A percentile compares a stretch with the other conserved stretches of the same genome.
Evolutionary conservation across 2,329 filamentous ascomycete species (phyloP).

Genomic region (Helotiales sp.): DNA sequence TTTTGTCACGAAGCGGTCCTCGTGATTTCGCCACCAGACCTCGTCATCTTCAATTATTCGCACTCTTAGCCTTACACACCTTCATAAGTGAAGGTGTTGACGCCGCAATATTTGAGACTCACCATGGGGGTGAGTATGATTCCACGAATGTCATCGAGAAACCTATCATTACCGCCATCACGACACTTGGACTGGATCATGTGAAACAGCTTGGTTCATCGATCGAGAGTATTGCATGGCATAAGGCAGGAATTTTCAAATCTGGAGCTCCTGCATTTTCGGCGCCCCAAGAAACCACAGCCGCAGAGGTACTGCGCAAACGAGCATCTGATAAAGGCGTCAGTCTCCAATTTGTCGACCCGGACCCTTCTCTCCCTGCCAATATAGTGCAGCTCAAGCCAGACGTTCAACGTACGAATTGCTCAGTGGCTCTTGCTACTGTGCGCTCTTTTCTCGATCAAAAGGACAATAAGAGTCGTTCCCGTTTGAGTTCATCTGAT

Average conservation of each 20-base stretch:
- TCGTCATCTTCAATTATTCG: conserved; percentile 63
- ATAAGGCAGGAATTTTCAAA: conserved; percentile 75
- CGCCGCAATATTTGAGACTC: conserved; percentile 66
- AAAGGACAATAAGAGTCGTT: conserved; percentile 22
- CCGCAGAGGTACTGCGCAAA: conserved; percentile 50
- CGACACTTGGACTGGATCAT: conserved; percentile 70
- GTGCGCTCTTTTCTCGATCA: conserved; percentile 52
- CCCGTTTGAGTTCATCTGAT: conserved; percentile 62
- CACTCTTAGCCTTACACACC: conserved; percentile 67
- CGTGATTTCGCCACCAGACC: conserved; percentile 43
- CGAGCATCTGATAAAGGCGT: conserved; percentile 57
- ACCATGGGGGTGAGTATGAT: conserved; percentile 70
- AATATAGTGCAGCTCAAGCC: conserved; percentile 48
- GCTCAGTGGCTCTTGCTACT: conserved; percentile 53
- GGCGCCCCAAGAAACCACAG: conserved; percentile 54
- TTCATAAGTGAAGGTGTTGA: conserved; percentile 67
- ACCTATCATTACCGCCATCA: conserved; percentile 63
- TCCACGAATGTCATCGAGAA: conserved; percentile 67
- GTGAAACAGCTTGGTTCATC: conserved; percentile 64
- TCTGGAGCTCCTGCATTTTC: conserved; percentile 62
- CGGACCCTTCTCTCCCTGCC: conserved; percentile 26
- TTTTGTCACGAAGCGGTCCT: conserved; percentile 42
- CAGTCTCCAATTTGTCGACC: conserved; percentile 38
- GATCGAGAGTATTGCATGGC: conserved; percentile 70
- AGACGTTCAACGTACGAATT: conserved; percentile 62